Percentiles rank a stretch among this genome's conserved stretches.
Evolutionary conservation across 2,329 filamentous ascomycete species (phyloP).

Genomic region (Aspergillus bombycis): DNA sequence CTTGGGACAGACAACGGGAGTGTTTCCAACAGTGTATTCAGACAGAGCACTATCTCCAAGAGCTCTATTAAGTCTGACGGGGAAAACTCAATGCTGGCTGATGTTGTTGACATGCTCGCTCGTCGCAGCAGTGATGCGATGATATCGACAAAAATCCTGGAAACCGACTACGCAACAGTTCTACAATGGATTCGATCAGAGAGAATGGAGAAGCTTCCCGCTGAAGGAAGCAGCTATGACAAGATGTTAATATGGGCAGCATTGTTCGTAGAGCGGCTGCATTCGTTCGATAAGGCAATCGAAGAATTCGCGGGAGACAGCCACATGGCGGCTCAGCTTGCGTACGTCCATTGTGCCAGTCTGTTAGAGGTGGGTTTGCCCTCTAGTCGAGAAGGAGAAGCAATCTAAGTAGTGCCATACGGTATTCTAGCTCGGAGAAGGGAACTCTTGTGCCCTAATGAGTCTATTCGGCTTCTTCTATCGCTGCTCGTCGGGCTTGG

Average conservation of each 20-base stretch:
- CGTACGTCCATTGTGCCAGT: constrained; percentile 52
- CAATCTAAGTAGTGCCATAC: neutral
- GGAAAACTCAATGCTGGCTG: constrained; percentile 17
- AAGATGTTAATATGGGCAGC: constrained; percentile 46
- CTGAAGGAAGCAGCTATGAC: constrained; percentile 47
- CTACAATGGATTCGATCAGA: constrained; percentile 43
- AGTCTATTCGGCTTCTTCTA: constrained; percentile 58
- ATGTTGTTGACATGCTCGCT: constrained; percentile 18
- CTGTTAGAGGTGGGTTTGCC: constrained; percentile 49
- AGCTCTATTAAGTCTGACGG: constrained; percentile 15
- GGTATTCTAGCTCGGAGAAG: constrained; percentile 48
- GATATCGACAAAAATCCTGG: constrained; percentile 15
- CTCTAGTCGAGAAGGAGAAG: too few relatives aligned
- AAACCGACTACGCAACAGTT: constrained; percentile 14
- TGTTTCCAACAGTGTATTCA: constrained; percentile 9
- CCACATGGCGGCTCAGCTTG: constrained; percentile 50
- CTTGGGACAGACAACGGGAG: constrained; percentile 12
- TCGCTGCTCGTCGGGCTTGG: constrained; percentile 47
- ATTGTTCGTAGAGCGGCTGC: constrained; percentile 42
- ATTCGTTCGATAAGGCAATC: constrained; percentile 42
- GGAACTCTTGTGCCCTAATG: constrained; percentile 53
- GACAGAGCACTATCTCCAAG: constrained; percentile 2
- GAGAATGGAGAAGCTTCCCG: constrained; percentile 43
- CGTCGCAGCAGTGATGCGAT: constrained; percentile 20
- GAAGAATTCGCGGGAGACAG: constrained; percentile 42